Base-by-base conservation (phyloP, 2,329 filamentous ascomycete genomes). In the Tolypocladium album region DNA sequence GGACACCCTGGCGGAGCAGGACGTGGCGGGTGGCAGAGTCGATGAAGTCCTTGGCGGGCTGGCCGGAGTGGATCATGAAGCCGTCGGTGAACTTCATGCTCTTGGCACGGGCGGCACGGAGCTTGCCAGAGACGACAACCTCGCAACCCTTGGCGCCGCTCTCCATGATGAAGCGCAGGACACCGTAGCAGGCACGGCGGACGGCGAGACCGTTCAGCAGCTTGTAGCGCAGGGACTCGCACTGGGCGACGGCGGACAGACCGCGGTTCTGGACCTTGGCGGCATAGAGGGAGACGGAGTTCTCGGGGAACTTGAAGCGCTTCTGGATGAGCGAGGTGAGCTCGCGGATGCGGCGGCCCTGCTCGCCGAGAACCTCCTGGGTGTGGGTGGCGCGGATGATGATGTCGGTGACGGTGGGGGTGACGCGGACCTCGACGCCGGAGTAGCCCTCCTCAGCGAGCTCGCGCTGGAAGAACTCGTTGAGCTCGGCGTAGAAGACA, bases 391-490 rank as follows among this genome's bases (percentile, higher is more conserved):
- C 94, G 80, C 94, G 94, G 86, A 99, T 96, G 87, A 99, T 97
- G 87, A 97, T 97, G 83, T 97, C 94, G 85, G 94, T 99, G 77
- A 99, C 94, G 79, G 94, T 99, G 71, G 94, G 94, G 72, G 94
- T 99, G 73, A 99, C 94, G 85, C 95, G 91, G 83, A 99, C 94
- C 85, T 99, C 95, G 79, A 99, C 94, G 79, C 94, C 94, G 61
- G 94, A 99, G 88, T 99, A 99, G 74, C 94, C 94, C 85, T 99
- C 95, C 88, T 99, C 94, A 78, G 94, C 94, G 78, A 99, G 86
- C 84, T 99, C 94, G 81, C 94, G 93, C 88, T 97, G 94, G 91
- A 99, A 99, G 89, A 99, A 99, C 85, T 99, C 94, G 89, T 99
- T 99, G 81, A 99, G 85, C 84, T 99, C 94, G 85, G 94, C 94